Evolutionary conservation across 768 basidiomycete species (phyloP).

Genomic region (Rhizopogon vesiculosus): DNA sequence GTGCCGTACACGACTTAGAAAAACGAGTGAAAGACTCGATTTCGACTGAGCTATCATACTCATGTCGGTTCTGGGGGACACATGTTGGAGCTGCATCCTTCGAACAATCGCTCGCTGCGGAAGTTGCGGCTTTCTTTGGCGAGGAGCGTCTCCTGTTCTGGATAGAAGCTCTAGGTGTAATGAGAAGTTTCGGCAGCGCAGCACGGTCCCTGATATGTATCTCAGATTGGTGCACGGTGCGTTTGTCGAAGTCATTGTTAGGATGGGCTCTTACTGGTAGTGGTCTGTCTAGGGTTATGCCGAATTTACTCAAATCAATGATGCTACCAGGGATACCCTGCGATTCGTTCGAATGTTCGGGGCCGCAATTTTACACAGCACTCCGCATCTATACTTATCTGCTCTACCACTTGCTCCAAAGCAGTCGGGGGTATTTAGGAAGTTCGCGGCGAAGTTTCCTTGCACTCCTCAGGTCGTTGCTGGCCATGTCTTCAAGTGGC

Average conservation of each 20-base stretch:
- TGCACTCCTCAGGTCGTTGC: background rate
- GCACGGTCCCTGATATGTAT: background rate
- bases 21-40: conserved; percentile 1
- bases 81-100: conserved; percentile 3
- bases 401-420: conserved; percentile 19
- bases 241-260: background rate
- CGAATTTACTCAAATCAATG: background rate
- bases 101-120: background rate
- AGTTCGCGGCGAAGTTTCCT: background rate
- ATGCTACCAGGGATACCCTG: conserved; percentile 1
- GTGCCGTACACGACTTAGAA: conserved; percentile 11
- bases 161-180: conserved; percentile 2
- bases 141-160: conserved; percentile 6
- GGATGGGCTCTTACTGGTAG: background rate
- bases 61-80: conserved; percentile 9
- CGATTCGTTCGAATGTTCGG: conserved; percentile 12
- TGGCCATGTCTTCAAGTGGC: background rate
- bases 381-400: conserved; percentile 22
- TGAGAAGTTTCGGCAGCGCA: background rate
- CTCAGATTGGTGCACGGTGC: background rate
- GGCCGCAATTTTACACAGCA: conserved; percentile 10
- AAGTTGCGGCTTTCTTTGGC: conserved; percentile 2
- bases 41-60: conserved; percentile 5
- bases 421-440: conserved; percentile 2
- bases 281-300: background rate